Evolutionary conservation across 2,329 filamentous ascomycete genomes (phyloP).

Genomic region (Alternaria gansuensis): DNA sequence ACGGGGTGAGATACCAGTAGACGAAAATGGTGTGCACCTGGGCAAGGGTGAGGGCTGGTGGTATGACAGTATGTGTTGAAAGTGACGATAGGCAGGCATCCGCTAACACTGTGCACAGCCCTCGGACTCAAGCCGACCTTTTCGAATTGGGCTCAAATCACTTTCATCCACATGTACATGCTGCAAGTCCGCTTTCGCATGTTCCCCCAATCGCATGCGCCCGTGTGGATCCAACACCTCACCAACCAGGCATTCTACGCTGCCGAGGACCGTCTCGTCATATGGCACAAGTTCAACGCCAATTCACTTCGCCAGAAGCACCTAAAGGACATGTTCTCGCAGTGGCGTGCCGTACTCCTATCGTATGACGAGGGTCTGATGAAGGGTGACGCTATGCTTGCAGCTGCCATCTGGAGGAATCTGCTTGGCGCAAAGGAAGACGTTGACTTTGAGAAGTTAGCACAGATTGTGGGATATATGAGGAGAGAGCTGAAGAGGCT

Average conservation of each 20-base stretch:
- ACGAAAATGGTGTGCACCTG: constrained; percentile 81
- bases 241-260: constrained; percentile 95
- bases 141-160: constrained; percentile 94
- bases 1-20: constrained; percentile 72
- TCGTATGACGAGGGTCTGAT: constrained; percentile 85
- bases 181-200: constrained; percentile 83
- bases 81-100: background rate
- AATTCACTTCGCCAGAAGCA: constrained; percentile 67
- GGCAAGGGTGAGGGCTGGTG: constrained; percentile 79
- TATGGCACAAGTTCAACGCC: constrained; percentile 73
- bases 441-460: constrained; percentile 68
- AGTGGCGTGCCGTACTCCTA: constrained; percentile 87
- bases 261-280: constrained; percentile 83
- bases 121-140: constrained; percentile 86
- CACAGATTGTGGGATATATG: constrained; percentile 70
- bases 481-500: constrained; percentile 65
- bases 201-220: constrained; percentile 73
- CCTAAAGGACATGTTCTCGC: constrained; percentile 87
- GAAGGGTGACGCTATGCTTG: constrained; percentile 79
- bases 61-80: constrained; percentile 73
- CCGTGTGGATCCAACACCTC: constrained; percentile 86
- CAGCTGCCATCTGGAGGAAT: constrained; percentile 90
- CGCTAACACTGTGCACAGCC: constrained; percentile 60
- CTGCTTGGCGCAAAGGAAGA: constrained; percentile 78
- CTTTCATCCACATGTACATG: constrained; percentile 95